A percentile compares a stretch with the other conserved stretches of the same genome.
phyloP scores from a whole-genome alignment of 2,329 filamentous ascomycete species.

The Sclerotinia subarctica region DNA sequence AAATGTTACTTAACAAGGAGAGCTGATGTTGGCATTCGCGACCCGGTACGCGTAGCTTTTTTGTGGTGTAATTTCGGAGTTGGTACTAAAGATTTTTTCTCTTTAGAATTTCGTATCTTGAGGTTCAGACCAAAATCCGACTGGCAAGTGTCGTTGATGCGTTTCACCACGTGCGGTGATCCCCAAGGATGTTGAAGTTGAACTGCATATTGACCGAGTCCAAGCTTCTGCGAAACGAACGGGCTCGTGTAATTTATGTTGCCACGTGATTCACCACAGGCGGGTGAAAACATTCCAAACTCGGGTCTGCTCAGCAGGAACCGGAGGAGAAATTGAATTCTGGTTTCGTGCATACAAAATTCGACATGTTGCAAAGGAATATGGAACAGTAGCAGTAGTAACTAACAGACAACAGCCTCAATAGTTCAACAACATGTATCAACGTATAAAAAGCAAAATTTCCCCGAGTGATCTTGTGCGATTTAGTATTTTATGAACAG shows the following conservation, averaged over 20 bases:
- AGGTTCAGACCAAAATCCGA: not conserved
- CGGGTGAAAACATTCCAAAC: not conserved
- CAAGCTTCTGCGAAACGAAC: not conserved
- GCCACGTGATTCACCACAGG: constrained; percentile 5
- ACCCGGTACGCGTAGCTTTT: not conserved
- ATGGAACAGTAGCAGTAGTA: not conserved
- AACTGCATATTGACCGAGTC: not conserved
- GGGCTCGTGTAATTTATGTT: not conserved
- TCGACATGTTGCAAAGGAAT: not conserved
- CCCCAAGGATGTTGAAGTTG: constrained; percentile 1
- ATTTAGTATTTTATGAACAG: constrained; percentile 26
- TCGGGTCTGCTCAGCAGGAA: not conserved
- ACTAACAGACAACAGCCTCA: not conserved
- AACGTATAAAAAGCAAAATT: not conserved
- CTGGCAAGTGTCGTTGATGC: constrained; percentile 15
- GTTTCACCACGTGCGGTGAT: constrained; percentile 8
- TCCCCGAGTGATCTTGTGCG: constrained; percentile 25
- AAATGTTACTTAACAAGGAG: not conserved
- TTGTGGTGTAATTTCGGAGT: not conserved
- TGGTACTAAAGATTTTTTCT: not conserved
- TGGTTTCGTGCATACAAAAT: not conserved
- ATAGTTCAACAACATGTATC: not conserved
- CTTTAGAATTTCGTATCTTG: not conserved
- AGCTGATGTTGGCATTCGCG: not conserved
- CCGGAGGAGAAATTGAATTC: not conserved